Percentiles rank a stretch among this genome's conserved stretches.
phyloP scores from a whole-genome alignment of 495 filamentous ascomycete genomes.

The Xylaria acuta region DNA sequence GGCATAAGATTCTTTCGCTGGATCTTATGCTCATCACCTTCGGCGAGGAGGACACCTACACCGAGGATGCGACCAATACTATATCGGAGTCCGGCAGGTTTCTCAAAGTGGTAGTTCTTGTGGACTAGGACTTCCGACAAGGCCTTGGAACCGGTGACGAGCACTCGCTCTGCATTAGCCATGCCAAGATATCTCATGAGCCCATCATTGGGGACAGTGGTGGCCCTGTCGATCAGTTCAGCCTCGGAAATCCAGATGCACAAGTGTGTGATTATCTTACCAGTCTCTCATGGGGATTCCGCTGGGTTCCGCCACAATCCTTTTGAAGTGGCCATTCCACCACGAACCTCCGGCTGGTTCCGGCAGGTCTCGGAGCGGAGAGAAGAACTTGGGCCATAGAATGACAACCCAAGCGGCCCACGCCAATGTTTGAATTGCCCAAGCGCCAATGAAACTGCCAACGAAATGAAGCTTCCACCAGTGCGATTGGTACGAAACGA shows the following conservation, averaged over 20 bases:
- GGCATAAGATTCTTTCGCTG: conserved; percentile 84
- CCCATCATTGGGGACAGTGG: conserved; percentile 81
- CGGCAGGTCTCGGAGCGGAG: conserved; percentile 72
- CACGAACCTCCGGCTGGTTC: conserved; percentile 53
- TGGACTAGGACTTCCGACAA: conserved; percentile 70
- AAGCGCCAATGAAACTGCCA: conserved; percentile 34
- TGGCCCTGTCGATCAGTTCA: conserved; percentile 55
- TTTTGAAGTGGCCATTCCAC: conserved; percentile 61
- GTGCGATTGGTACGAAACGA: conserved; percentile 36
- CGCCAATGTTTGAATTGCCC: conserved; percentile 35
- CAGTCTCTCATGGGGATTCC: conserved; percentile 70
- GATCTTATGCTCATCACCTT: conserved; percentile 83
- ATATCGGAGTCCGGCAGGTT: conserved; percentile 64
- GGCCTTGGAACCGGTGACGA: conserved; percentile 69
- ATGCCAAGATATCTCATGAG: conserved; percentile 77
- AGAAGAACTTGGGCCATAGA: conserved; percentile 74
- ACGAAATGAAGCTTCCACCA: conserved; percentile 38
- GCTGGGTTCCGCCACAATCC: conserved; percentile 63
- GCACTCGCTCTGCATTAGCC: conserved; percentile 73
- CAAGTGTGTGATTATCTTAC: conserved; percentile 33
- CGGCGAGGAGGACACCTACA: conserved; percentile 77
- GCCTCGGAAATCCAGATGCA: conserved; percentile 10
- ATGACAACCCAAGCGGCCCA: conserved; percentile 58
- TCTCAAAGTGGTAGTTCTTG: conserved; percentile 80
- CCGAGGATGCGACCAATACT: conserved; percentile 72